Percentiles rank a stretch among this genome's conserved stretches.
Conservation (phyloP, 2,329 filamentous ascomycete species). For the Camillea tinctor region DNA sequence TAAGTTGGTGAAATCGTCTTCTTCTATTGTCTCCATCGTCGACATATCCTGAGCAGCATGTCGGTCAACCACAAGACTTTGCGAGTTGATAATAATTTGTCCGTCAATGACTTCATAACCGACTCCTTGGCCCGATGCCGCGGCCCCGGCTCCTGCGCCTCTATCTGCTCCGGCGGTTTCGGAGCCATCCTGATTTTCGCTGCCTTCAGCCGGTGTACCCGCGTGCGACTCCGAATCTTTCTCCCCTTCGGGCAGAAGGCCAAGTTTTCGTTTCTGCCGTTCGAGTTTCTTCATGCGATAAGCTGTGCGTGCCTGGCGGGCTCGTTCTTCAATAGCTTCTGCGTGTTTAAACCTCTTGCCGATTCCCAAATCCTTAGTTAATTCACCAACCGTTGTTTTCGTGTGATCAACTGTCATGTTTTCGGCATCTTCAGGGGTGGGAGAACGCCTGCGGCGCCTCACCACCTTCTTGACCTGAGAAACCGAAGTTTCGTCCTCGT, state of each 20-base stretch:
- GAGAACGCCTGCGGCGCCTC: slow-evolving; percentile 42
- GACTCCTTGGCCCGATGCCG: slow-evolving; percentile 30
- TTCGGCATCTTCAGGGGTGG: slow-evolving; percentile 64
- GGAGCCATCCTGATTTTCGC: slow-evolving; percentile 15
- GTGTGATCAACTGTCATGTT: slow-evolving; percentile 61
- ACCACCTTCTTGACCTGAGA: slow-evolving; percentile 19
- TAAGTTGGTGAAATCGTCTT: slow-evolving; percentile 73
- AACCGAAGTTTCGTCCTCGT: slow-evolving; percentile 21
- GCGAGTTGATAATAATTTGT: slow-evolving; percentile 68
- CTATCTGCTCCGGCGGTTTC: slow-evolving; percentile 17
- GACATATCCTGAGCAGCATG: slow-evolving; percentile 56
- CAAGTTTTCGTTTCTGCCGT: slow-evolving; percentile 34
- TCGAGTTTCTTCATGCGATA: slow-evolving; percentile 40
- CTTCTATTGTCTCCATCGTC: slow-evolving; percentile 62
- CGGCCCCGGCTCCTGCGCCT: slow-evolving; percentile 25
- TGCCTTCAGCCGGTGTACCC: slow-evolving; percentile 25
- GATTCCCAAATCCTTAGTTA: slow-evolving; percentile 67
- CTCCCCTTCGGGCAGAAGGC: slow-evolving; percentile 20
- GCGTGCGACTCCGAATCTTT: slow-evolving; percentile 17
- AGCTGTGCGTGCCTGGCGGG: slow-evolving; percentile 43
- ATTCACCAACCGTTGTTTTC: slow-evolving; percentile 68
- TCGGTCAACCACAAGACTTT: slow-evolving; percentile 65
- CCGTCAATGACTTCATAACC: slow-evolving; percentile 63
- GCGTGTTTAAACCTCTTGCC: slow-evolving; percentile 76
- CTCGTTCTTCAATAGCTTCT: slow-evolving; percentile 67